Evolutionary conservation across 2,329 filamentous ascomycete genomes (phyloP), one percentile per base, ranked within the genome.

Genomic region (Taxawa tesnikishii): DNA sequence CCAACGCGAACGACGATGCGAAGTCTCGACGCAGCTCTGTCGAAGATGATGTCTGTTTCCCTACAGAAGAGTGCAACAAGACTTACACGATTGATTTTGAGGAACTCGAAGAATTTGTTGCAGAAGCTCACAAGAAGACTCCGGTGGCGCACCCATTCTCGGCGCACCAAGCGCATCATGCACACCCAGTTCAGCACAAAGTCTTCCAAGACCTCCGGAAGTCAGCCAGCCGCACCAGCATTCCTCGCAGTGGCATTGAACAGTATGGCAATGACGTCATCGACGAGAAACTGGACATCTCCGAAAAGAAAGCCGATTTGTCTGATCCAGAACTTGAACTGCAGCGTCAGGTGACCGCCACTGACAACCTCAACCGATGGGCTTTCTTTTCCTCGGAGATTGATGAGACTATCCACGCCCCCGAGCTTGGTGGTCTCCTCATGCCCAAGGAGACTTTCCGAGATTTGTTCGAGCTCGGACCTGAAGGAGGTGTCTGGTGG

Each of bases 331-430:
- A 45, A 3, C 39, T 44, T 10, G 37, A 40, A 15, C 32, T 54
- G 6, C 37, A 43, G 24, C 39, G 40, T 12, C 41, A 41, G 8
- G 30, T 38, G 6, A 48, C 45, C 38, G 41, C 41, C 27, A 38
- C 37, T 5, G 46, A 49, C 13, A 45, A 49, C 21, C 69, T 73
- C 18, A 90, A 87, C 51, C 75, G 88, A 4, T 96, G 93, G 63
- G 90, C 87, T 41, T 94, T 96, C 61, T 98, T 98, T 58, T 94
- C 87, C 0, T 94, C 90, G 1, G 83, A 90, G 33, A 80, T 84
- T 58, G 87, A 94, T 51, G 87, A 84, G 31, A 94, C 87, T 1
- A 84, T 96, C 39, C 87, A 94, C 51, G 84, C 88, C 11, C 73
- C 82, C 1, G 84, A 93, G 45, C 72, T 98, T 40, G 84, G 83